These are phyloP conservation scores for Candida boleticola DNA, from an alignment of 805 yeast species.

Conservation along the genomic window DNA sequence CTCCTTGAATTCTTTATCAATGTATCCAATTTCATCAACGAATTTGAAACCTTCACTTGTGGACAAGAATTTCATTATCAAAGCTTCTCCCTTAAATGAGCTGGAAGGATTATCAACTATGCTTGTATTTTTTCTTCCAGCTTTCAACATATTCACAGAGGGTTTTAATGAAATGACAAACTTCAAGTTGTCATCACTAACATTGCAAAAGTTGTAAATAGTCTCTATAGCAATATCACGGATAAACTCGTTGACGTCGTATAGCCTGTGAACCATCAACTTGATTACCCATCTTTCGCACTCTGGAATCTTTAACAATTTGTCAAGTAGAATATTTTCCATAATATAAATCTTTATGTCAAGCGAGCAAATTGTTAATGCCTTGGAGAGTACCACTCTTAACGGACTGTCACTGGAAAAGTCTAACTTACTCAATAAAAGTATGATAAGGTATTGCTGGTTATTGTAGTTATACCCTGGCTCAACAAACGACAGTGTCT, in stretches of 20 bases:
- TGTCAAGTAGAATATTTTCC: slow-evolving; percentile 40
- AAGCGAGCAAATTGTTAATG: slow-evolving; percentile 54
- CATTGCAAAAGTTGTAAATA: slow-evolving; percentile 18
- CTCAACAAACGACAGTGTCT: background rate
- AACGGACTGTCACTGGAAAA: slow-evolving; percentile 62
- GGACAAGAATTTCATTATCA: slow-evolving; percentile 63
- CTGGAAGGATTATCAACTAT: background rate
- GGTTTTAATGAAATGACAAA: slow-evolving; percentile 57
- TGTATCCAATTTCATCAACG: slow-evolving; percentile 55
- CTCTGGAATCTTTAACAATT: slow-evolving; percentile 32
- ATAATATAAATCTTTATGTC: slow-evolving; percentile 59
- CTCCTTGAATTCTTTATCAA: slow-evolving; percentile 60
- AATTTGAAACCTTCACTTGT: slow-evolving; percentile 69
- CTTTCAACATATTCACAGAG: slow-evolving; percentile 39
- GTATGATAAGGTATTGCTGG: slow-evolving; percentile 47
- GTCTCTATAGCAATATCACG: slow-evolving; percentile 17
- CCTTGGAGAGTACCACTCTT: slow-evolving; percentile 62
- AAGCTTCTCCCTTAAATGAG: slow-evolving; percentile 30
- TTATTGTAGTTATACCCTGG: slow-evolving; percentile 13
- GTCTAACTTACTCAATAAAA: slow-evolving; percentile 62
- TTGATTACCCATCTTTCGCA: slow-evolving; percentile 49
- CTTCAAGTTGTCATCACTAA: slow-evolving; percentile 35
- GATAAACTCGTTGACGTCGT: slow-evolving; percentile 51
- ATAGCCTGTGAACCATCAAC: slow-evolving; percentile 62
- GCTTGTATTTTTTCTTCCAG: slow-evolving; percentile 10